Evolutionary conservation across 805 yeast genomes (phyloP).

Genomic region (Scheffersomyces coipomensis): DNA sequence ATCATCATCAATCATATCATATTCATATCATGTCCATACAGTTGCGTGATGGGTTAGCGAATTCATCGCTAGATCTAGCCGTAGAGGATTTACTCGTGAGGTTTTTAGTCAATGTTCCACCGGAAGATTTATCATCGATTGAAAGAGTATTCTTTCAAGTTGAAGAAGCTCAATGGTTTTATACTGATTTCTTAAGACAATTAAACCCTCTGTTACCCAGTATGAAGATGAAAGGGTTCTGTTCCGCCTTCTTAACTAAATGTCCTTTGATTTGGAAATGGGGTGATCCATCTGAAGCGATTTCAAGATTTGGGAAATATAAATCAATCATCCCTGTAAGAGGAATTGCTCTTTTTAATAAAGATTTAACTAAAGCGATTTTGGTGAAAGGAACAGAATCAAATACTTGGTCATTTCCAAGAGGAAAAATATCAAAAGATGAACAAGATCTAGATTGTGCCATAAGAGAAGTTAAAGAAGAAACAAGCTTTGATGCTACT

Average conservation of each 20-base stretch:
- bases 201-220: conserved; percentile 74
- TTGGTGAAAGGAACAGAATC: conserved; percentile 85
- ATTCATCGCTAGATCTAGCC: conserved; percentile 67
- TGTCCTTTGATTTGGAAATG: conserved; percentile 83
- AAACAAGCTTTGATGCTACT: conserved; percentile 84
- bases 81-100: conserved; percentile 86
- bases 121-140: conserved; percentile 79
- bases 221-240: conserved; percentile 74
- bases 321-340: conserved; percentile 92
- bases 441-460: conserved; percentile 91
- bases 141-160: conserved; percentile 87
- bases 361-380: conserved; percentile 64
- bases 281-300: conserved; percentile 78
- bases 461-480: conserved; percentile 87
- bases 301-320: conserved; percentile 76
- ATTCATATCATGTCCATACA: conserved; percentile 53
- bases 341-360: conserved; percentile 87
- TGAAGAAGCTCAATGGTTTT: conserved; percentile 99
- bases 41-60: conserved; percentile 53
- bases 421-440: conserved; percentile 94
- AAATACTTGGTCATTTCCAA: conserved; percentile 87
- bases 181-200: conserved; percentile 75
- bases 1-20: no score
- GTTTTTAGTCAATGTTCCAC: conserved; percentile 88
- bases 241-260: conserved; percentile 60